Percentiles rank a stretch among this genome's conserved stretches.
phyloP scores from a whole-genome alignment of 2,329 filamentous ascomycete genomes.

The Pochonia chlamydosporia region DNA sequence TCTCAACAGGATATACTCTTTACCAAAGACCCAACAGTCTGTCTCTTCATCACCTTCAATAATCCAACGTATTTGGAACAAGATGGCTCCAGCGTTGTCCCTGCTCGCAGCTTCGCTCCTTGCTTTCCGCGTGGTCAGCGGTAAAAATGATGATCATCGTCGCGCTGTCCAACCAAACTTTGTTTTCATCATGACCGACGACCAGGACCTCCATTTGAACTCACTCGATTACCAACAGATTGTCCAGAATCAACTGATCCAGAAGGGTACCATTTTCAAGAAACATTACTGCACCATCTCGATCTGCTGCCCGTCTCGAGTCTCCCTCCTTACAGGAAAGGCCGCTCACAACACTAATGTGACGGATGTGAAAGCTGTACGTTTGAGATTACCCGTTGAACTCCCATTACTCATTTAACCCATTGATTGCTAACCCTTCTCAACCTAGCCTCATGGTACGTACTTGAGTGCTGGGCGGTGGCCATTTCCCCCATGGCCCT shows the following conservation, averaged over 20 bases:
- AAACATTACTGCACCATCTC: conserved; percentile 63
- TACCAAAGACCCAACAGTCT: no score
- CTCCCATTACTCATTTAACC: no score
- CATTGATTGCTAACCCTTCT: no score
- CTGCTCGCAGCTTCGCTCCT: background rate
- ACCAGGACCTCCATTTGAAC: conserved; percentile 58
- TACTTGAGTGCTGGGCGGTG: no score
- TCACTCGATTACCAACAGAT: conserved; percentile 57
- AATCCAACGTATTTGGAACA: background rate
- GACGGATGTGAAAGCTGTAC: conserved; percentile 42
- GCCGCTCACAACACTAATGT: conserved; percentile 68
- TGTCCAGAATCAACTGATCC: conserved; percentile 48
- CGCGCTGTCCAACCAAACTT: conserved; percentile 41
- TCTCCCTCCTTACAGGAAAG: conserved; percentile 59
- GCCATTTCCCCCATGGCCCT: no score
- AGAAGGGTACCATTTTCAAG: conserved; percentile 53
- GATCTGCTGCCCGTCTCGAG: conserved; percentile 62
- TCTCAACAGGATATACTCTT: no score
- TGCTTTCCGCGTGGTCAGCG: background rate
- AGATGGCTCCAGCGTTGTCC: background rate
- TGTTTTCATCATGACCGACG: conserved; percentile 62
- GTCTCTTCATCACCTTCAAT: background rate
- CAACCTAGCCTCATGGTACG: no score
- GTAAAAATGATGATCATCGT: background rate
- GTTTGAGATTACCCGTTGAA: no score